phyloP scores from a whole-genome alignment of 257 asterid genomes.

The Ballota nigra region DNA sequence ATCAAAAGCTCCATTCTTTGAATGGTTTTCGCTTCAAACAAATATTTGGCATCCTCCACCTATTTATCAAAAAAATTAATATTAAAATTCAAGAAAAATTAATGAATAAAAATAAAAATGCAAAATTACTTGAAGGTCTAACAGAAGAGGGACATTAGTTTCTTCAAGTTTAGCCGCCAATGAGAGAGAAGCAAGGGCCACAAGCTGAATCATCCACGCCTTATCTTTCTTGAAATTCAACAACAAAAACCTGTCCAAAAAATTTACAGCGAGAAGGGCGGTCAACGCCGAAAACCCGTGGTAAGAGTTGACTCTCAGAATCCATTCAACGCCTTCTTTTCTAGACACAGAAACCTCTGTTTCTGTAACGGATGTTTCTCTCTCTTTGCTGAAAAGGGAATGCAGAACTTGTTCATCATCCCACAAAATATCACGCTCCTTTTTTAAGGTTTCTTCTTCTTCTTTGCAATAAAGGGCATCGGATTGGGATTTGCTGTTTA shows the following conservation, averaged over 20 bases:
- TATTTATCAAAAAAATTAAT: neutral
- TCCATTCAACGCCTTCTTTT: slow-evolving; percentile 45
- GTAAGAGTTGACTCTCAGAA: slow-evolving; percentile 36
- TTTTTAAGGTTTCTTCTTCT: slow-evolving; percentile 1
- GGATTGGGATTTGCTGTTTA: slow-evolving; percentile 29
- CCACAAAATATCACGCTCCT: slow-evolving; percentile 26
- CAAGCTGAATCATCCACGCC: slow-evolving; percentile 69
- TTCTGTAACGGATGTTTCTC: slow-evolving; percentile 20
- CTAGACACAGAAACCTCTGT: slow-evolving; percentile 27
- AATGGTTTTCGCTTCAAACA: slow-evolving; percentile 71
- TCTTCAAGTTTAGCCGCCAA: slow-evolving; percentile 85
- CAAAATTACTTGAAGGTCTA: slow-evolving; percentile 58
- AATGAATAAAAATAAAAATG: neutral
- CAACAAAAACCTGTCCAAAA: slow-evolving; percentile 50
- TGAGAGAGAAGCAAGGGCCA: slow-evolving; percentile 65
- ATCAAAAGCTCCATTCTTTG: slow-evolving; percentile 76
- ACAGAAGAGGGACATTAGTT: slow-evolving; percentile 56
- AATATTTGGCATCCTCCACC: slow-evolving; percentile 52
- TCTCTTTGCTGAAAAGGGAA: slow-evolving; percentile 55
- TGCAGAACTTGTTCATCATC: slow-evolving; percentile 50
- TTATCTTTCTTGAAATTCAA: slow-evolving; percentile 31
- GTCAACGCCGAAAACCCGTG: slow-evolving; percentile 54
- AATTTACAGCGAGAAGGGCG: slow-evolving; percentile 54
- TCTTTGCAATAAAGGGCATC: slow-evolving; percentile 49
- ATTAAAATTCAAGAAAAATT: neutral